Evolutionary conservation across 2,329 filamentous ascomycete species (phyloP).

Genomic region (Hyphodiscus sp.): DNA sequence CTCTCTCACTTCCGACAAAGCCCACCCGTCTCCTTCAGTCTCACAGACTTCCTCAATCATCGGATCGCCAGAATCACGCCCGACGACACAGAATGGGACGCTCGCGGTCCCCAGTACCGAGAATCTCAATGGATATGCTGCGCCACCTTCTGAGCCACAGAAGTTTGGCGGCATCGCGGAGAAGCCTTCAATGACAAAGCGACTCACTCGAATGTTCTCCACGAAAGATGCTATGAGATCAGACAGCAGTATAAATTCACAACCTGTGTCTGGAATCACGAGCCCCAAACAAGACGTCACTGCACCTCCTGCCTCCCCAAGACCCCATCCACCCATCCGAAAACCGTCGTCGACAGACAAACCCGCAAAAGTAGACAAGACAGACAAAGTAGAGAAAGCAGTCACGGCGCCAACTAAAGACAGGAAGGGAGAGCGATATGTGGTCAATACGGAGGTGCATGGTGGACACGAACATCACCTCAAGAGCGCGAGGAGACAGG

Average conservation of each 20-base stretch:
- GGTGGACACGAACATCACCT: conserved; percentile 83
- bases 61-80: conserved; percentile 22
- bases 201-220: conserved; percentile 59
- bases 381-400: conserved; percentile 27
- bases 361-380: conserved; percentile 26
- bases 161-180: conserved; percentile 31
- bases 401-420: conserved; percentile 23
- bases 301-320: conserved; percentile 23
- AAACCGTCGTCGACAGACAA: conserved; percentile 41
- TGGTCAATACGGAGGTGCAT: conserved; percentile 43
- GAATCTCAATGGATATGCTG: conserved; percentile 25
- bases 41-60: conserved; percentile 23
- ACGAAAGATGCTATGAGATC: conserved; percentile 42
- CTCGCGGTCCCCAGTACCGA: conserved; percentile 21
- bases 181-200: conserved; percentile 57
- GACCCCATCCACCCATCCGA: conserved; percentile 35
- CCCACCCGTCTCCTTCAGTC: conserved; percentile 18
- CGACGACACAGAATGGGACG: conserved; percentile 19
- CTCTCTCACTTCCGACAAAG: conserved; percentile 14
- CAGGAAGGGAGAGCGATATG: conserved; percentile 41
- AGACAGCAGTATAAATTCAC: conserved; percentile 19
- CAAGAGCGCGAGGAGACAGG: conserved; percentile 83
- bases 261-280: conserved; percentile 28
- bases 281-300: conserved; percentile 23
- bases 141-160: conserved; percentile 26